Evolutionary conservation across 768 basidiomycete species (phyloP).

Genomic region (Guyanaporus albipodus): DNA sequence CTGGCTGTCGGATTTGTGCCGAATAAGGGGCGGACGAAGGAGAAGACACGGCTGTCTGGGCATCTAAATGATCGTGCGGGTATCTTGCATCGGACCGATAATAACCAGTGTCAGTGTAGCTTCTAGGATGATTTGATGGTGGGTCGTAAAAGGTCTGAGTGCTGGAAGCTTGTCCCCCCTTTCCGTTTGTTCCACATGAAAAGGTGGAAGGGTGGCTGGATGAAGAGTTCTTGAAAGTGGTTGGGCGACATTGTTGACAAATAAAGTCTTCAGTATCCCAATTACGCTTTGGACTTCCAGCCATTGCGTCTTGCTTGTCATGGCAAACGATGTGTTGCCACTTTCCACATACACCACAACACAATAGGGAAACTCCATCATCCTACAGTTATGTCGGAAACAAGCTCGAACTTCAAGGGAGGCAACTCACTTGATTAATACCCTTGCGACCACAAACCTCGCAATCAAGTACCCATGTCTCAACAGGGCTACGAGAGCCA

Average conservation of each 20-base stretch:
- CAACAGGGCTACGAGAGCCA: constrained; percentile 52
- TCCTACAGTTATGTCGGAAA: constrained; percentile 46
- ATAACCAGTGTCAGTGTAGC: constrained; percentile 13
- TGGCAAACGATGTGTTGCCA: constrained; percentile 94
- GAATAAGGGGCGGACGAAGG: constrained; percentile 14
- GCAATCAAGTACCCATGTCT: constrained; percentile 85
- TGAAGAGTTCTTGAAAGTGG: constrained; percentile 9
- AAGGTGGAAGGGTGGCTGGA: constrained; percentile 2
- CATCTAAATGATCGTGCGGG: constrained; percentile 21
- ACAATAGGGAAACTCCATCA: constrained; percentile 74
- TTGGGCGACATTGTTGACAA: constrained; percentile 53
- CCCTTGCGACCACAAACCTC: constrained; percentile 77
- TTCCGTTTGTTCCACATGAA: constrained; percentile 5
- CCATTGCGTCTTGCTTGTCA: constrained; percentile 60
- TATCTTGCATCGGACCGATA: constrained; percentile 22
- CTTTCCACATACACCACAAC: constrained; percentile 73
- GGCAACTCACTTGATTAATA: constrained; percentile 59
- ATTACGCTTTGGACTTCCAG: constrained; percentile 65
- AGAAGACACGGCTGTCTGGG: constrained; percentile 12
- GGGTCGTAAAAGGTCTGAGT: constrained; percentile 11
- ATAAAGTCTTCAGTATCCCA: constrained; percentile 87
- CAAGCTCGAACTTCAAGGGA: background rate
- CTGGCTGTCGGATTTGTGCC: constrained; percentile 19
- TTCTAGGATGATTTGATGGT: constrained; percentile 16
- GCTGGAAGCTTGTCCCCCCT: constrained; percentile 10